Evolutionary conservation across 1,284 basidiomycete genomes (phyloP).

Genomic region (Cutaneotrichosporon mucoides): DNA sequence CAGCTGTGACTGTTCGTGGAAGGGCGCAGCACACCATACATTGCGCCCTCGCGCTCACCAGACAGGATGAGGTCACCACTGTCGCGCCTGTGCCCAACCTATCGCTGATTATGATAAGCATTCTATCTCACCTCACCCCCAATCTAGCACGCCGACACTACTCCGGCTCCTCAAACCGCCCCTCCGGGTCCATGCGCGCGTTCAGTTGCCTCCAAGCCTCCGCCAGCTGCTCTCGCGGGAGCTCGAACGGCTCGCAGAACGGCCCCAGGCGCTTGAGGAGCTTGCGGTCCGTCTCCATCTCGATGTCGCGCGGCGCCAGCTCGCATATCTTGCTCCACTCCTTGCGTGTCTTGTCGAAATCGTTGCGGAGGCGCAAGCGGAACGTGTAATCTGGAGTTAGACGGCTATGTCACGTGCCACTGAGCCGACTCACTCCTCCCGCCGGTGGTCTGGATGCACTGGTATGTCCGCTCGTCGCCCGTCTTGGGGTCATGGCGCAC

Average conservation of each 20-base stretch:
- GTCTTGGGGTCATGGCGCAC: slow-evolving; percentile 25
- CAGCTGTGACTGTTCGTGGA: too few species aligned
- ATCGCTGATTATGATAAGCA: too few species aligned
- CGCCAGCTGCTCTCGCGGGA: slow-evolving; percentile 24
- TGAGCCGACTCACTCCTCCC: slow-evolving; percentile 36
- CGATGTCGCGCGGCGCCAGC: slow-evolving; percentile 30
- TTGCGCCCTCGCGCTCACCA: too few species aligned
- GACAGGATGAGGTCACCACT: too few species aligned
- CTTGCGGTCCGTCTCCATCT: slow-evolving; percentile 29
- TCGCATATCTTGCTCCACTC: slow-evolving; percentile 28
- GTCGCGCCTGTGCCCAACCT: too few species aligned
- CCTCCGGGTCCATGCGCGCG: slow-evolving; percentile 16
- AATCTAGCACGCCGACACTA: not conserved
- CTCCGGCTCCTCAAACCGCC: slow-evolving; percentile 6
- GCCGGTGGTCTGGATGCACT: slow-evolving; percentile 39
- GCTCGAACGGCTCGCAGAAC: slow-evolving; percentile 27
- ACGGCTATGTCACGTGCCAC: too few species aligned
- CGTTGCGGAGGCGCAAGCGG: slow-evolving; percentile 38
- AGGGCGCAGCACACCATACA: too few species aligned
- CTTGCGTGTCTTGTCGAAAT: slow-evolving; percentile 24
- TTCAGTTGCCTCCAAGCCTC: slow-evolving; percentile 25
- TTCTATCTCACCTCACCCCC: too few species aligned
- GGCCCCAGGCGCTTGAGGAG: slow-evolving; percentile 31
- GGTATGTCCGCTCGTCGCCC: slow-evolving; percentile 39
- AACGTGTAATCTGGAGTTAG: slow-evolving; percentile 40